These are phyloP conservation scores for Taphrina wiesneri DNA, from an alignment of 1,139 yeast genomes.

Conservation along the genomic window DNA sequence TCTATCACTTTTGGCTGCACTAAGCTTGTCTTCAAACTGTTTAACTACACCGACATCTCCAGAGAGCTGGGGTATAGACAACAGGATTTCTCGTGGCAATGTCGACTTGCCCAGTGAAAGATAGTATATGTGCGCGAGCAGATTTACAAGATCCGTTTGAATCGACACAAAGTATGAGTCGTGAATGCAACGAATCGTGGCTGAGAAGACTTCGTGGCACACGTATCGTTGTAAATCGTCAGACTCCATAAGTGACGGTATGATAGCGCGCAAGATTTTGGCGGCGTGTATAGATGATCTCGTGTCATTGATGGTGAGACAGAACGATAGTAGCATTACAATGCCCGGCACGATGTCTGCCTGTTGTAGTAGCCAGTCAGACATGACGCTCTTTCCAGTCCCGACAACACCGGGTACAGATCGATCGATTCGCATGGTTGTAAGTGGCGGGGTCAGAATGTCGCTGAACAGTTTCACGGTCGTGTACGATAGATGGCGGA, in stretches of 20 bases:
- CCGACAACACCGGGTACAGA: background rate
- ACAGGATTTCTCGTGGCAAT: constrained; percentile 30
- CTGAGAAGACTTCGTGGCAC: constrained; percentile 32
- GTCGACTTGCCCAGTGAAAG: constrained; percentile 29
- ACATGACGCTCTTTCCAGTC: constrained; percentile 6
- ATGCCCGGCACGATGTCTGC: constrained; percentile 18
- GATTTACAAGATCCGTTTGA: constrained; percentile 20
- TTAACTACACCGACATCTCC: constrained; percentile 28
- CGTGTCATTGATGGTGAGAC: constrained; percentile 29
- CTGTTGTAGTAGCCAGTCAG: constrained; percentile 29
- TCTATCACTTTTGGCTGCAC: constrained; percentile 9
- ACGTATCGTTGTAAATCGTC: constrained; percentile 26
- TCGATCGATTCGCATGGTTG: constrained; percentile 22
- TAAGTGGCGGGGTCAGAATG: constrained; percentile 21
- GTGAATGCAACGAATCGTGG: constrained; percentile 30
- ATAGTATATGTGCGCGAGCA: constrained; percentile 28
- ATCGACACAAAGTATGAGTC: constrained; percentile 26
- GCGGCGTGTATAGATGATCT: constrained; percentile 31
- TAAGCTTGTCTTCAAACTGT: constrained; percentile 26
- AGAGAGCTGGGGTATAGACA: constrained; percentile 27
- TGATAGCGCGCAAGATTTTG: constrained; percentile 15
- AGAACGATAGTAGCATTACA: constrained; percentile 18
- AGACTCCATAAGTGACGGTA: constrained; percentile 17
- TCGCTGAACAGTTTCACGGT: constrained; percentile 69
- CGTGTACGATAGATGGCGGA: constrained; percentile 89